Base-by-base conservation (phyloP, 140 eudicot species). In the Ambrosia hybrid region DNA sequence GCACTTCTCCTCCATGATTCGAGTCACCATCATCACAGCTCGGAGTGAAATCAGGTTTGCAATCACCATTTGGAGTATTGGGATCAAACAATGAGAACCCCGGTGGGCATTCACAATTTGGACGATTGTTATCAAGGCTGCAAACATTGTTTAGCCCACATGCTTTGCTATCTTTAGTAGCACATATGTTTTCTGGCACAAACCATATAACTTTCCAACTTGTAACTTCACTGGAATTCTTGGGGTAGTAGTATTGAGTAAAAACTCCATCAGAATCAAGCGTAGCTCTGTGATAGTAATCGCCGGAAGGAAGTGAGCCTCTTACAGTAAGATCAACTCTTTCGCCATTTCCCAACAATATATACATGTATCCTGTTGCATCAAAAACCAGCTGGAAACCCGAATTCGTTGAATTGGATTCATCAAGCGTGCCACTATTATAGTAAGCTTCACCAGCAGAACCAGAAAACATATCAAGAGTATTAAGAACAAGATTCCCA, bases 201-300 rank as follows among this genome's bases (percentile, higher is more conserved):
- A 17, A 37, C 79, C 84, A 75, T 34, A 75, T 5, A 21, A 0
- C 49, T 1, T 45, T 71, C 96, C 96, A 89, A 3, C 10, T 65
- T 36, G 73, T 5, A 41, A 45, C 75, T 4, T 70, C 68, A 9
- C 58, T 81, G 34, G 74, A 52, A 58, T 4, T 64, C 82, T 67
- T 85, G 0, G 91, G 86, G 68, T 72, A 52, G 37, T 49, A 61
- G 52, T 89, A 86, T 26, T 67, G 87, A 5, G 65, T 74, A 33
- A 89, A 61, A 68, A 86, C 83, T 0, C 96, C 96, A 73, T 89
- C 92, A 15, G 30, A 75, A 34, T 82, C 80, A 11, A 89, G 73
- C 10, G 78, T 79, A 30, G 78, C 83, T 65, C 90, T 71, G 51
- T 81, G 78, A 57, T 79, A 80, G 69, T 53, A 51, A 9, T 71